A percentile compares a stretch with the other conserved stretches of the same genome.
These are phyloP conservation scores for Neurospora sp. DNA, from an alignment of 495 filamentous ascomycete species.

Conservation along the genomic window DNA sequence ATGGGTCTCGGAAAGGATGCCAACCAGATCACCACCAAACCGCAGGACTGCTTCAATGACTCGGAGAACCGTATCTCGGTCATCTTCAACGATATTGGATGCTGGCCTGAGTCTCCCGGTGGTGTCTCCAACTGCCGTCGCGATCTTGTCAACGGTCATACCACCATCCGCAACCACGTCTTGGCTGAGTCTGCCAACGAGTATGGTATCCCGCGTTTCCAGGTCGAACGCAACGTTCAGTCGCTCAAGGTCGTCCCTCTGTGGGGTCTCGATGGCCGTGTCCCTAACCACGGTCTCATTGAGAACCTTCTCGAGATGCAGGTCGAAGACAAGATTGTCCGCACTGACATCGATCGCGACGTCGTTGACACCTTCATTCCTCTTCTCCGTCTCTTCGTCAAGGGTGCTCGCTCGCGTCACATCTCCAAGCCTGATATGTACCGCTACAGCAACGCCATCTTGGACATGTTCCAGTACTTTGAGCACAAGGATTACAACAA, in stretches of 20 bases:
- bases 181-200: slow-evolving; percentile 58
- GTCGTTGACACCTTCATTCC: slow-evolving; percentile 54
- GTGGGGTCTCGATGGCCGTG: slow-evolving; percentile 56
- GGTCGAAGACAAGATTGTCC: slow-evolving; percentile 43
- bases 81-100: slow-evolving; percentile 53
- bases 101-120: slow-evolving; percentile 58
- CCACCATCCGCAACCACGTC: slow-evolving; percentile 55
- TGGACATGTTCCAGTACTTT: slow-evolving; percentile 20
- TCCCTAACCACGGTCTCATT: slow-evolving; percentile 54
- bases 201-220: slow-evolving; percentile 54
- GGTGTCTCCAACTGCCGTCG: slow-evolving; percentile 59
- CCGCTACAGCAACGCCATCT: slow-evolving; percentile 15
- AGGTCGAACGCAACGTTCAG: slow-evolving; percentile 56
- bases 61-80: slow-evolving; percentile 48
- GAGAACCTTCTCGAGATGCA: slow-evolving; percentile 51
- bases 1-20: slow-evolving; percentile 56
- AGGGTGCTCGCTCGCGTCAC: slow-evolving; percentile 16
- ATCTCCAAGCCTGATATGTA: slow-evolving; percentile 11
- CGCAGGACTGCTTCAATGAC: slow-evolving; percentile 33
- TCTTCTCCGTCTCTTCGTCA: slow-evolving; percentile 49
- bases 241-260: slow-evolving; percentile 56
- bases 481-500: slow-evolving; percentile 44
- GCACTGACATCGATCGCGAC: slow-evolving; percentile 40
- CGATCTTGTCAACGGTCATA: slow-evolving; percentile 55
- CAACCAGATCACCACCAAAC: slow-evolving; percentile 32